A percentile compares a stretch with the other conserved stretches of the same genome.
Evolutionary conservation across 129 eudicot species (phyloP).

Genomic region (Scalesia atractyloides): DNA sequence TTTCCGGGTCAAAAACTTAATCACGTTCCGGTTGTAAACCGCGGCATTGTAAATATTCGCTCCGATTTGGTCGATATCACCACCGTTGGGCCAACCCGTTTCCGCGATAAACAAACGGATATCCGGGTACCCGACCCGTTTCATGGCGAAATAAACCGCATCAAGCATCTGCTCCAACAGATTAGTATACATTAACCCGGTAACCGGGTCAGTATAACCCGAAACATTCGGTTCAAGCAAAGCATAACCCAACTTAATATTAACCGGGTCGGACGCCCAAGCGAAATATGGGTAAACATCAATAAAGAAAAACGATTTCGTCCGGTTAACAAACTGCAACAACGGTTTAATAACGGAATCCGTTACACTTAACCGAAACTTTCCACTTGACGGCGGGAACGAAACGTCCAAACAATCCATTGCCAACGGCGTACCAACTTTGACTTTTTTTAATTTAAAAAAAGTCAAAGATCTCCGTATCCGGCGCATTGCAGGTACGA

Average conservation of each 20-base stretch:
- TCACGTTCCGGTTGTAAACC: conserved; percentile 72
- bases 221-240: conserved; percentile 37
- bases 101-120: conserved; percentile 65
- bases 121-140: conserved; percentile 62
- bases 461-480: conserved; percentile 42
- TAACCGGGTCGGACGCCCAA: conserved; percentile 50
- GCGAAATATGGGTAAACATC: conserved; percentile 74
- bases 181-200: conserved; percentile 57
- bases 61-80: conserved; percentile 76
- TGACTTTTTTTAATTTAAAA: conserved; percentile 42
- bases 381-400: conserved; percentile 70
- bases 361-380: conserved; percentile 52
- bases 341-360: conserved; percentile 52
- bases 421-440: conserved; percentile 74
- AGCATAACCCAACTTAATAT: conserved; percentile 60
- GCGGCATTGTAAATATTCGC: conserved; percentile 76
- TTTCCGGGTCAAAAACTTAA: conserved; percentile 47
- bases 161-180: conserved; percentile 87
- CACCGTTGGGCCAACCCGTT: conserved; percentile 96
- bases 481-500: conserved; percentile 75
- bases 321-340: conserved; percentile 53
- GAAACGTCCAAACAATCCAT: conserved; percentile 61
- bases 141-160: conserved; percentile 63
- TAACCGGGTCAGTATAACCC: conserved; percentile 48
- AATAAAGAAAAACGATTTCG: conserved; percentile 67